phyloP scores from a whole-genome alignment of 2,329 filamentous ascomycete species.

The Trichocomaceae sp. region DNA sequence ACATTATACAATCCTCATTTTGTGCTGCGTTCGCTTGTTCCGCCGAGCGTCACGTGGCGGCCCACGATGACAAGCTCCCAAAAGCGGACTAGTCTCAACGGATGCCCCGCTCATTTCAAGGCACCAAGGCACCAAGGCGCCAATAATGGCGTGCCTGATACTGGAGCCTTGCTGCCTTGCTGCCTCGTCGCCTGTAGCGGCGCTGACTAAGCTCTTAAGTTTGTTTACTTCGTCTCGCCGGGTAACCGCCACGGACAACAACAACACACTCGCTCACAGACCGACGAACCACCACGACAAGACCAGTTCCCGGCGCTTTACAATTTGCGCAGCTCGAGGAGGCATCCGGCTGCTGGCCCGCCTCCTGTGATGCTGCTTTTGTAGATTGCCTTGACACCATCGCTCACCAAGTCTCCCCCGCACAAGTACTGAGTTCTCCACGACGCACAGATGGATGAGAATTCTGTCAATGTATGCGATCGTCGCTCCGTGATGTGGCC shows the following conservation, averaged over 20 bases:
- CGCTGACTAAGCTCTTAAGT: conserved; percentile 14
- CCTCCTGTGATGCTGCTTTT: not conserved
- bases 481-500: not conserved
- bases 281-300: not conserved
- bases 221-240: conserved; percentile 14
- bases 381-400: not conserved
- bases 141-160: no score
- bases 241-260: conserved; percentile 4
- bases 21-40: not conserved
- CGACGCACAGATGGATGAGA: conserved; percentile 13
- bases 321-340: not conserved
- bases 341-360: not conserved
- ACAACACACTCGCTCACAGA: not conserved
- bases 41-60: conserved; percentile 1
- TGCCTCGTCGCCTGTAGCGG: no score
- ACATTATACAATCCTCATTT: not conserved
- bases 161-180: no score
- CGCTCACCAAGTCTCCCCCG: not conserved
- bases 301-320: not conserved
- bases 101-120: not conserved
- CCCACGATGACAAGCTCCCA: not conserved
- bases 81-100: conserved; percentile 3
- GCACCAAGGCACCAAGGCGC: not conserved
- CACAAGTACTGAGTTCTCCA: not conserved
- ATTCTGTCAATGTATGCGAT: conserved; percentile 11